These are phyloP conservation scores for Xylaria curta DNA, from an alignment of 495 filamentous ascomycete species.

Conservation along the genomic window DNA sequence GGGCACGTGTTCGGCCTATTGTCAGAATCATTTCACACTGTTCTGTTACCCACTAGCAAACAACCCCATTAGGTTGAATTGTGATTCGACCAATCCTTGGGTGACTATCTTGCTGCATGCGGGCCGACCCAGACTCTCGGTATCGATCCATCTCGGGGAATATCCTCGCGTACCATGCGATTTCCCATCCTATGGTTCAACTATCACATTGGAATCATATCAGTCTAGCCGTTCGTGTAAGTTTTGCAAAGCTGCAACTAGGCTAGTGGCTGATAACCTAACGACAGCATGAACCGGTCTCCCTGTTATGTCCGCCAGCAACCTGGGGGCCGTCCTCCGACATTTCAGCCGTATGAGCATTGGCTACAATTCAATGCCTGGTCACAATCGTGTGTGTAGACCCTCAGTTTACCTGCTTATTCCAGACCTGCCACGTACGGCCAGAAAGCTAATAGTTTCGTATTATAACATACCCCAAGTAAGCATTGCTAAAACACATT, in stretches of 20 bases:
- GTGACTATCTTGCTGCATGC: conserved; percentile 20
- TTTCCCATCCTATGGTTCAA: neutral
- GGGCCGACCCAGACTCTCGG: conserved; percentile 25
- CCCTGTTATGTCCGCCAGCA: neutral
- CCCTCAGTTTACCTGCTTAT: too few species aligned
- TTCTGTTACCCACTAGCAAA: conserved; percentile 6
- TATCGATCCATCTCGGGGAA: conserved; percentile 14
- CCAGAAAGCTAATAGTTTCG: neutral
- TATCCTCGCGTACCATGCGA: conserved; percentile 4
- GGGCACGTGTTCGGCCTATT: neutral
- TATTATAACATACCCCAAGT: neutral
- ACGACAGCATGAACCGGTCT: conserved; percentile 5
- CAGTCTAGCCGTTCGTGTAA: conserved; percentile 10
- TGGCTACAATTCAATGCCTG: neutral
- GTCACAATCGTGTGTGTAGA: neutral
- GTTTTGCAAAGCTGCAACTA: conserved; percentile 16
- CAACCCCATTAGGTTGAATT: conserved; percentile 2
- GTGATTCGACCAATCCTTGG: conserved; percentile 16
- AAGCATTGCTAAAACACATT: neutral
- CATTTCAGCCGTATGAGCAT: neutral
- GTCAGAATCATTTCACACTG: neutral
- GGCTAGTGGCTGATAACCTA: conserved; percentile 21
- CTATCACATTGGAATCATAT: neutral
- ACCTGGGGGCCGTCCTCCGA: neutral
- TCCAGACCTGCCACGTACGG: too few species aligned